Percentiles rank a stretch among this genome's conserved stretches.
Evolutionary conservation across 192 early-diverging fungal species (phyloP).

Genomic region (Coemansia sp.): DNA sequence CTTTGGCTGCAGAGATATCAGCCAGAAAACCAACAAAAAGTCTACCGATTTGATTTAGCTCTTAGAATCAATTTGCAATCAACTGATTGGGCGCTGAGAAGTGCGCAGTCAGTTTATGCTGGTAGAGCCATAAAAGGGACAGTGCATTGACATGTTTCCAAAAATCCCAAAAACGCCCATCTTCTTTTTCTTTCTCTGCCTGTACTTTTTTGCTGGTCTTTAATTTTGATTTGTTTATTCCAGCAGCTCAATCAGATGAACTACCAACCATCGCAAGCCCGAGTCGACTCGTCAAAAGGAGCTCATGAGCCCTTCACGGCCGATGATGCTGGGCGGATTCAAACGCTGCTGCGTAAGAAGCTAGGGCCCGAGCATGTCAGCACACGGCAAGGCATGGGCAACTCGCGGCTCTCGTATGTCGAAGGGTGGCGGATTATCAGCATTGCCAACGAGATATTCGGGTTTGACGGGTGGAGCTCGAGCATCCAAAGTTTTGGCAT

Average conservation of each 20-base stretch:
- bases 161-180: not conserved
- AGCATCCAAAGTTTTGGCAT: slow-evolving; percentile 68
- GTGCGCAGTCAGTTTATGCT: not conserved
- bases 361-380: slow-evolving; percentile 71
- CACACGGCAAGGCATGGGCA: slow-evolving; percentile 68
- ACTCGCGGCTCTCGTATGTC: slow-evolving; percentile 68
- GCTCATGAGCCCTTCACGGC: slow-evolving; percentile 14
- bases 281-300: not conserved
- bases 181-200: not conserved
- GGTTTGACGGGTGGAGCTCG: slow-evolving; percentile 90
- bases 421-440: slow-evolving; percentile 82
- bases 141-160: not conserved
- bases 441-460: slow-evolving; percentile 92
- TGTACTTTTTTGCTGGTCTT: not conserved
- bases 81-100: not conserved
- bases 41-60: not conserved
- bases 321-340: slow-evolving; percentile 20
- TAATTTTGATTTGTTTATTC: not conserved
- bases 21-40: not conserved
- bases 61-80: not conserved
- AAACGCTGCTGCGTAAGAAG: slow-evolving; percentile 53
- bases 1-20: not conserved
- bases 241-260: slow-evolving; percentile 3
- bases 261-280: slow-evolving; percentile 8
- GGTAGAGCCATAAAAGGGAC: not conserved